Conservation (phyloP, 2,329 filamentous ascomycete species). For the Delphinella strobiligena region DNA sequence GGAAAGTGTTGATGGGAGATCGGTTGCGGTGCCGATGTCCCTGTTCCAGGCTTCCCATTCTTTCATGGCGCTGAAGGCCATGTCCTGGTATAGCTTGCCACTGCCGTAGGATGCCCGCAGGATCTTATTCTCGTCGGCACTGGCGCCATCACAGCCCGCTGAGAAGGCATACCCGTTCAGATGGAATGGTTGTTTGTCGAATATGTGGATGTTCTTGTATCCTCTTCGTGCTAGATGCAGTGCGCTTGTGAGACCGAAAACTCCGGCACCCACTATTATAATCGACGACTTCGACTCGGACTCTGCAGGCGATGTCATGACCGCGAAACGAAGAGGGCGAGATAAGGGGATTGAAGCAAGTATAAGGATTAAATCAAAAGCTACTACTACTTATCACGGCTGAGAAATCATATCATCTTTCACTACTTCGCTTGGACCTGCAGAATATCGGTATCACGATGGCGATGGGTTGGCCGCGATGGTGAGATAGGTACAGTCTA, state of each 20-base stretch:
- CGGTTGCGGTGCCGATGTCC: neutral
- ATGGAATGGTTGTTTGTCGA: conserved; percentile 13
- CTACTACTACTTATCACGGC: too few species aligned
- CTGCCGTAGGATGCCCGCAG: conserved; percentile 14
- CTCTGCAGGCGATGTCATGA: too few species aligned
- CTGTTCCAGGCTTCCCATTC: conserved; percentile 24
- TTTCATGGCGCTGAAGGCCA: conserved; percentile 15
- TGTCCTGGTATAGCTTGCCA: conserved; percentile 13
- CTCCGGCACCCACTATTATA: conserved; percentile 30
- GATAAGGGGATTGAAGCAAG: too few species aligned
- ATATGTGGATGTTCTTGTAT: conserved; percentile 17
- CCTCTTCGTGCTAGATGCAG: conserved; percentile 16
- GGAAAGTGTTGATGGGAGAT: neutral
- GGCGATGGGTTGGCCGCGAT: too few species aligned
- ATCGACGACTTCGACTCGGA: neutral
- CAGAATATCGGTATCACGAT: too few species aligned
- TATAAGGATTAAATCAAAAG: too few species aligned
- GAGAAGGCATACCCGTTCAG: conserved; percentile 12
- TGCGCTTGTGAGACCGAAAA: conserved; percentile 32
- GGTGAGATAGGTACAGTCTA: too few species aligned
- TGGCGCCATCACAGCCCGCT: conserved; percentile 13
- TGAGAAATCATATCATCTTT: too few species aligned
- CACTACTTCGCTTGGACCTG: too few species aligned
- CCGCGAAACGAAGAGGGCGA: too few species aligned
- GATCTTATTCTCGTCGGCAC: conserved; percentile 16